A percentile compares a stretch with the other conserved stretches of the same genome.
phyloP scores from a whole-genome alignment of 2,329 filamentous ascomycete species.

The Cladosporium oxysporum region DNA sequence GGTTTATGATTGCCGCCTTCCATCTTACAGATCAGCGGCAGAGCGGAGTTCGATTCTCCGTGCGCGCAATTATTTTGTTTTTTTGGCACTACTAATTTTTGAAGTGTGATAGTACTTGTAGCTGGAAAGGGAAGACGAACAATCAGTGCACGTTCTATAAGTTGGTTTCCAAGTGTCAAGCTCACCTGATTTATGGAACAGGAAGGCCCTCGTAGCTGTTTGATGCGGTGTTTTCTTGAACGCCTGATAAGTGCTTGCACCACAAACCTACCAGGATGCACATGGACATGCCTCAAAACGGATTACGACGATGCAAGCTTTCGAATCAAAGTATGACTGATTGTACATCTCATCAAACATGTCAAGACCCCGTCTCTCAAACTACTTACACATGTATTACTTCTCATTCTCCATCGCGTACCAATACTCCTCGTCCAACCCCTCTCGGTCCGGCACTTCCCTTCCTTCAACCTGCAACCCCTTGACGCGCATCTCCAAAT shows the following conservation, averaged over 20 bases:
- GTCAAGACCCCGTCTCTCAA: no score
- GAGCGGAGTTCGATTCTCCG: slow-evolving; percentile 23
- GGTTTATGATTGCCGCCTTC: slow-evolving; percentile 26
- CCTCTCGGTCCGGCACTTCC: slow-evolving; percentile 77
- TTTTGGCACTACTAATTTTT: background rate
- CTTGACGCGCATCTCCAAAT: slow-evolving; percentile 41
- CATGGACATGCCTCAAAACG: no score
- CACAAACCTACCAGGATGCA: no score
- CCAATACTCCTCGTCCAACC: slow-evolving; percentile 89
- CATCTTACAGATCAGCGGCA: slow-evolving; percentile 19
- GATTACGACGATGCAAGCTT: no score
- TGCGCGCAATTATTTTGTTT: background rate
- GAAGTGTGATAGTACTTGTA: background rate
- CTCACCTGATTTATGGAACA: no score
- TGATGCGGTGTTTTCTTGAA: no score
- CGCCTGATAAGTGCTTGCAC: no score
- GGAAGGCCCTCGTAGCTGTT: no score
- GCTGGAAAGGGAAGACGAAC: background rate
- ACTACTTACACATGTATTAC: background rate
- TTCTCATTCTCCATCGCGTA: slow-evolving; percentile 61
- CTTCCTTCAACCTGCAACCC: slow-evolving; percentile 55
- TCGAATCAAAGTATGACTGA: no score
- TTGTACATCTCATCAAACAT: no score
- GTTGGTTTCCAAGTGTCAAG: no score
- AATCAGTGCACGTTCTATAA: no score